phyloP scores from a whole-genome alignment of 306 rosid genomes.

The Quercus berberidifolia region DNA sequence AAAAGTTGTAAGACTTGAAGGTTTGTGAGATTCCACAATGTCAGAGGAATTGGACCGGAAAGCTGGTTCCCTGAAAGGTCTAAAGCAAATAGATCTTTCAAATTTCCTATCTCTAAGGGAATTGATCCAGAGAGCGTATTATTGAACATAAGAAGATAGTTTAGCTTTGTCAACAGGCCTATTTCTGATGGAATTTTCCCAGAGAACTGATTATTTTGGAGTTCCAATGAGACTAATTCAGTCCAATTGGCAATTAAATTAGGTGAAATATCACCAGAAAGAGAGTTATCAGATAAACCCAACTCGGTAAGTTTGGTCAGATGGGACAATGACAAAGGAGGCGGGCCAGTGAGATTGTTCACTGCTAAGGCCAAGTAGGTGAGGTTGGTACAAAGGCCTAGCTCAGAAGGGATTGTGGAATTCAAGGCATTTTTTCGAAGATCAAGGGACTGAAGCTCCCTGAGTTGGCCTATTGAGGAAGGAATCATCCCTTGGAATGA shows the following conservation, averaged over 20 bases:
- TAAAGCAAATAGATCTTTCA: constrained; percentile 12
- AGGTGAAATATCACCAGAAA: constrained; percentile 47
- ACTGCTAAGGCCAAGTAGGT: constrained; percentile 33
- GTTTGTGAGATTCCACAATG: too few relatives aligned
- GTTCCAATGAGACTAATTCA: constrained; percentile 39
- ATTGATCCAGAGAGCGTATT: constrained; percentile 36
- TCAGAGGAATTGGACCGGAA: too few relatives aligned
- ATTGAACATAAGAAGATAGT: constrained; percentile 8
- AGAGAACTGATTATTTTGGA: constrained; percentile 44
- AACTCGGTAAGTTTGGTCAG: constrained; percentile 18
- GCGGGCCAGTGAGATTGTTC: constrained; percentile 39
- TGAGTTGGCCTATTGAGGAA: constrained; percentile 47
- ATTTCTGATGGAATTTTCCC: constrained; percentile 54
- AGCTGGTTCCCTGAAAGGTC: too few relatives aligned
- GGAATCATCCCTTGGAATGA: constrained; percentile 45
- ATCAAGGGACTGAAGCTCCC: constrained; percentile 32
- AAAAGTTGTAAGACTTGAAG: too few relatives aligned
- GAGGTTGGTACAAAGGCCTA: constrained; percentile 51
- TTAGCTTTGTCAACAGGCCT: constrained; percentile 47
- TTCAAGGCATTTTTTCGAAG: constrained; percentile 30
- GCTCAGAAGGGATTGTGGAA: constrained; percentile 55
- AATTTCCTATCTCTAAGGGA: constrained; percentile 42
- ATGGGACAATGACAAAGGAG: constrained; percentile 46
- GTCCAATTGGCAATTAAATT: constrained; percentile 57
- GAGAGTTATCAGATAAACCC: constrained; percentile 46